phyloP scores from a whole-genome alignment of 2,329 filamentous ascomycete genomes.

The Colletotrichum liriopes region DNA sequence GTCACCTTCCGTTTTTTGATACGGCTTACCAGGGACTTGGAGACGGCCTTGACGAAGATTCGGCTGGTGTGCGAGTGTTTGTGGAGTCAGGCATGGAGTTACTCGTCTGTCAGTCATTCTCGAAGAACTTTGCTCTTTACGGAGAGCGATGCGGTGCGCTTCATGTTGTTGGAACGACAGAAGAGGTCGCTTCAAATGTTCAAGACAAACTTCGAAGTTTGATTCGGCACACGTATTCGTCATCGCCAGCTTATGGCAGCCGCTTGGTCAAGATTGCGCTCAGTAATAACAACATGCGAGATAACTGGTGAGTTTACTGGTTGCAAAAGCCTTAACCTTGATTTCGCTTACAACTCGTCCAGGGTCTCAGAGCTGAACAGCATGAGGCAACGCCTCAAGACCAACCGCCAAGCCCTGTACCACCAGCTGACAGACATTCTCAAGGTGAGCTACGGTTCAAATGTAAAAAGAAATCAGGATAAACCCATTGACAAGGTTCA shows the following conservation, averaged over 20 bases:
- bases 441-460: background rate
- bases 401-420: conserved; percentile 9
- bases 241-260: conserved; percentile 25
- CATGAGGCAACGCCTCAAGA: conserved; percentile 24
- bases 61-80: conserved; percentile 49
- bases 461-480: background rate
- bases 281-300: background rate
- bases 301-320: conserved; percentile 5
- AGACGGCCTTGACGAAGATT: conserved; percentile 52
- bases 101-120: conserved; percentile 55
- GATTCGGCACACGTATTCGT: conserved; percentile 31
- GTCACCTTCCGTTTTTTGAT: conserved; percentile 54
- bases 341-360: background rate
- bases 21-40: conserved; percentile 57
- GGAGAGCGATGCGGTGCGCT: conserved; percentile 54
- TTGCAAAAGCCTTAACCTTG: background rate
- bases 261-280: conserved; percentile 31
- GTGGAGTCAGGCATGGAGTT: conserved; percentile 49
- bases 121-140: conserved; percentile 58
- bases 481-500: background rate
- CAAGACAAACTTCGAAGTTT: conserved; percentile 35
- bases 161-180: conserved; percentile 12
- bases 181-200: conserved; percentile 24
- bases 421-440: conserved; percentile 8
- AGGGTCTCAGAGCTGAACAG: conserved; percentile 21